Evolutionary conservation across 129 eudicot genomes (phyloP).

Genomic region (Flaveria bidentis): DNA sequence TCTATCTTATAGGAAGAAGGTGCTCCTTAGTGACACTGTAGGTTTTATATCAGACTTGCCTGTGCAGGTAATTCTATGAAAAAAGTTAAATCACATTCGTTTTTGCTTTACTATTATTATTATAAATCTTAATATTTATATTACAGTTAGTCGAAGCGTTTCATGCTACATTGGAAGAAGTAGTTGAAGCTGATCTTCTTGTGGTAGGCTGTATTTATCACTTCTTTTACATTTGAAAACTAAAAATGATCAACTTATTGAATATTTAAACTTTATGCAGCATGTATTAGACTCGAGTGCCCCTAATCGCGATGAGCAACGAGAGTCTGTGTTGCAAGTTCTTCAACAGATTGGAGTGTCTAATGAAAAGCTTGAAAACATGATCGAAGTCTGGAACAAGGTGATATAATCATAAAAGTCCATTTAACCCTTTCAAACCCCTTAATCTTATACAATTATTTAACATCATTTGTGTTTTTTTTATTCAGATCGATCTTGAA

Average conservation of each 20-base stretch:
- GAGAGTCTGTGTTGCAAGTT: constrained; percentile 80
- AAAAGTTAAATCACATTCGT: neutral
- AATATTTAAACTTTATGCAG: constrained; percentile 43
- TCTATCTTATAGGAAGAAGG: constrained; percentile 66
- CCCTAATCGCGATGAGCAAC: constrained; percentile 75
- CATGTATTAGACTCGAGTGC: constrained; percentile 97
- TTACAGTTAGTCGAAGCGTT: constrained; percentile 90
- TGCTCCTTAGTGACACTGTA: constrained; percentile 93
- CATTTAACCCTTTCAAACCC: neutral
- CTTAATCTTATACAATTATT: neutral
- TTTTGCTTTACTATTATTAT: neutral
- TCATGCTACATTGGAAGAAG: constrained; percentile 98
- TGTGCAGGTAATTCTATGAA: constrained; percentile 61
- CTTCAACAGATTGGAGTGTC: constrained; percentile 79
- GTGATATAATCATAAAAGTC: constrained; percentile 30
- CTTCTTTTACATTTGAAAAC: neutral
- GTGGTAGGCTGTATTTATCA: constrained; percentile 57
- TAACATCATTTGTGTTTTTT: neutral
- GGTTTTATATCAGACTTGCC: constrained; percentile 98
- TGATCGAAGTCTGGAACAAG: constrained; percentile 99
- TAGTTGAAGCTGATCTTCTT: constrained; percentile 96
- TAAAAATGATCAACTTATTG: neutral
- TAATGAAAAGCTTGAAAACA: constrained; percentile 66
- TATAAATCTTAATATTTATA: neutral
- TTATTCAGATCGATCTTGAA: constrained; percentile 66